Base-by-base conservation (phyloP, 2,329 filamentous ascomycete genomes). In the Pseudogymnoascus sp. region DNA sequence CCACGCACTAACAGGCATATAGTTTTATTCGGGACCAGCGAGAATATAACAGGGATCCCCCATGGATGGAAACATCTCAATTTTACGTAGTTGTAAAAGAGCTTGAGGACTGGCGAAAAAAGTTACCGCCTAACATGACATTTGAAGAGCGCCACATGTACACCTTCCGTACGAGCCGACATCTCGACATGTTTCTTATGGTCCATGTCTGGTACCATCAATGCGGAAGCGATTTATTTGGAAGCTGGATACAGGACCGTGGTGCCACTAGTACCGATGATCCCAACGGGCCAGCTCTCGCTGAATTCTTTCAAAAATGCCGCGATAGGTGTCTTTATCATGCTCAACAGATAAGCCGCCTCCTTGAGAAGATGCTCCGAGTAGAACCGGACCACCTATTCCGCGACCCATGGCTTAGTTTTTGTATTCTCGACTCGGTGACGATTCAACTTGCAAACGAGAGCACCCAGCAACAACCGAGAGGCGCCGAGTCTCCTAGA, bases 191-290 rank as follows among this genome's bases (percentile, higher is more conserved):
- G 61, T 62, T 62, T 48, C 61, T 62, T n/a, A 62, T 62, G 61
- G 31, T 62, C n/a, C 61, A 62, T 62, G 39, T 62, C 2, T 62
- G 61, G 61, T 62, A 62, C 23, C 61, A 62, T 31, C 61, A 62
- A 19, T 41, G 39, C 19, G 39, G 39, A 16, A 54, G 61, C 23
- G 61, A 62, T 21, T n/a, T 62, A 8, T 45, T 45, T 28, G 45
- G 61, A 10, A 31, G 16, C 25, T 62, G 61, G 61, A 62, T 69
- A 70, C 2, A 70, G 19, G 2, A 68, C 65, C 62, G 66, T 41
- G 14, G 68, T 61, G 8, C 67, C 61, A 14, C 65, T 62, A 3
- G 68, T 64, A 23, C 65, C 57, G 19, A 68, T 63, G 23, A 68
- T 66, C 51, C 62, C 63, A 39, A 69, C 31, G 37, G 23, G 11